Percentiles rank a stretch among this genome's conserved stretches.
These are phyloP conservation scores for Myrica gale DNA, from an alignment of 306 rosid genomes.

Conservation along the genomic window DNA sequence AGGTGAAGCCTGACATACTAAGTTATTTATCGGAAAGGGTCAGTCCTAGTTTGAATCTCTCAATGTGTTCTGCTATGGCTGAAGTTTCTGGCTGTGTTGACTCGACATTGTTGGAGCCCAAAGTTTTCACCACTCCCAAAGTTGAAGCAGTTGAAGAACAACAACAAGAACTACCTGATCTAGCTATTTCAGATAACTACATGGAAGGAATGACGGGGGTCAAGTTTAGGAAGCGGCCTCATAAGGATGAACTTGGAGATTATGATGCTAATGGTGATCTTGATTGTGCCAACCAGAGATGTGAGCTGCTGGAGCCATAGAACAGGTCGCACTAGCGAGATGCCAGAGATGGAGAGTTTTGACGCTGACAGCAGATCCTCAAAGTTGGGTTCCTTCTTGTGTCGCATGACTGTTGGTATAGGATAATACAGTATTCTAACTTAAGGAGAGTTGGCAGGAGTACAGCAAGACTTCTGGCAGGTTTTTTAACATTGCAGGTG, in stretches of 20 bases:
- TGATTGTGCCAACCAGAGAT: slow-evolving; percentile 37
- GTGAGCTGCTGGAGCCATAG: slow-evolving; percentile 36
- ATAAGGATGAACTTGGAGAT: slow-evolving; percentile 32
- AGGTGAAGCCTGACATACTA: slow-evolving; percentile 48
- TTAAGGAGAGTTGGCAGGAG: slow-evolving; percentile 37
- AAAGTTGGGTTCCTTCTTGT: slow-evolving; percentile 37
- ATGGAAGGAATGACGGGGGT: slow-evolving; percentile 30
- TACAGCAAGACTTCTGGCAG: slow-evolving; percentile 43
- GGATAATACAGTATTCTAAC: slow-evolving; percentile 40
- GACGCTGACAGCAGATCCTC: slow-evolving; percentile 30
- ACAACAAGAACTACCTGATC: slow-evolving; percentile 30
- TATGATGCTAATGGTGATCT: slow-evolving; percentile 28
- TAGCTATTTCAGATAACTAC: slow-evolving; percentile 27
- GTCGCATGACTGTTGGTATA: slow-evolving; percentile 33
- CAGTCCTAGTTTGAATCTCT: slow-evolving; percentile 27
- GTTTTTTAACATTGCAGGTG: slow-evolving; percentile 11
- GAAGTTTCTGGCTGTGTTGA: slow-evolving; percentile 27
- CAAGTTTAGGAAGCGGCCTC: slow-evolving; percentile 31
- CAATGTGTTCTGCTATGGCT: slow-evolving; percentile 27
- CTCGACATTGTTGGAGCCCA: slow-evolving; percentile 29
- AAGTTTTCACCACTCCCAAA: slow-evolving; percentile 21
- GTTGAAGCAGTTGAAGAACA: slow-evolving; percentile 39
- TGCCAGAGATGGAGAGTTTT: slow-evolving; percentile 19
- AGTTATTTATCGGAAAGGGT: slow-evolving; percentile 38
- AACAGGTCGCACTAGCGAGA: slow-evolving; percentile 24